phyloP scores from a whole-genome alignment of 2,329 filamentous ascomycete genomes.

The Clonostachys rhizophaga region DNA sequence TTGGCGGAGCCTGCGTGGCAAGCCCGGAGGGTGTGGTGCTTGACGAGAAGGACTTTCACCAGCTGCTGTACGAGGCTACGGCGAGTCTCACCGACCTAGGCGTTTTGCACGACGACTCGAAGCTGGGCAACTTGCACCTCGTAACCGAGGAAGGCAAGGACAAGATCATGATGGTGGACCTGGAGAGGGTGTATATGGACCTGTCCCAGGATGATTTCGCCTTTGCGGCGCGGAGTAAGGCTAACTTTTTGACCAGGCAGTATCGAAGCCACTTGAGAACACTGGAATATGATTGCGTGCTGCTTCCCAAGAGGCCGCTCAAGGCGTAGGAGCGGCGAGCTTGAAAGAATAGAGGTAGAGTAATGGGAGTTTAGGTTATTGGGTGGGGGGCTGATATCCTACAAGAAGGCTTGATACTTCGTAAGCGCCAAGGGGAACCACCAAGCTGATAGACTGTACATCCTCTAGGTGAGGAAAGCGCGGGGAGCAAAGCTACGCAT shows the following conservation, averaged over 20 bases:
- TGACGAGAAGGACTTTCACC: not conserved
- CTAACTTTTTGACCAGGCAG: not conserved
- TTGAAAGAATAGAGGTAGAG: no score
- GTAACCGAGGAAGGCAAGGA: not conserved
- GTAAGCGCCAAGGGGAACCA: no score
- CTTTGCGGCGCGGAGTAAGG: not conserved
- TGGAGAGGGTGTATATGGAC: not conserved
- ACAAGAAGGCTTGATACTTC: no score
- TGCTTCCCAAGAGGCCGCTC: not conserved
- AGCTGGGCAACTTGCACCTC: not conserved
- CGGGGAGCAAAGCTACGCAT: no score
- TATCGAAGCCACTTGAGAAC: not conserved
- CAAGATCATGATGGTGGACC: not conserved
- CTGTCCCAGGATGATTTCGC: not conserved
- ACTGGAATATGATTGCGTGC: not conserved
- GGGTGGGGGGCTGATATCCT: no score
- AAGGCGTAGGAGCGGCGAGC: no score
- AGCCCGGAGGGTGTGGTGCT: not conserved
- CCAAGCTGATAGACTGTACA: no score
- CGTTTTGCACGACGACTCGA: not conserved
- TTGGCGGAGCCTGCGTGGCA: not conserved
- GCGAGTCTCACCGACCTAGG: not conserved
- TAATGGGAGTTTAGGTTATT: no score
- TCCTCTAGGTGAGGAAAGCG: no score
- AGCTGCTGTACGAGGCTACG: not conserved